Conservation (phyloP, 2,329 filamentous ascomycete species). For the Verruconis gallopava region DNA sequence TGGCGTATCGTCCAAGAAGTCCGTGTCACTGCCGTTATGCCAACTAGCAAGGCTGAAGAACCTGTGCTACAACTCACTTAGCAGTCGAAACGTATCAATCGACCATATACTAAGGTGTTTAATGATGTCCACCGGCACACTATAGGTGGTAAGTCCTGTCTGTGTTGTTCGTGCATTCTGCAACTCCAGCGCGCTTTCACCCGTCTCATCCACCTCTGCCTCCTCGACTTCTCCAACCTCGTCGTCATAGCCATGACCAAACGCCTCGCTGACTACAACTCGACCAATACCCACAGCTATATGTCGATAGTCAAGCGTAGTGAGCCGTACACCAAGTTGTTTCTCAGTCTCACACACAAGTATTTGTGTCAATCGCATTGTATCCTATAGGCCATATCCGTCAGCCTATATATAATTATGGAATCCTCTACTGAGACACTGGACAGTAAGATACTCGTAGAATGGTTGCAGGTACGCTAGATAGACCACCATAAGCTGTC, state of each 20-base stretch:
- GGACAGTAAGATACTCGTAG: conserved; percentile 13
- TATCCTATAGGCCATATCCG: conserved; percentile 11
- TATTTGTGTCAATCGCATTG: conserved; percentile 12
- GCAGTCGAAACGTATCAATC: conserved; percentile 14
- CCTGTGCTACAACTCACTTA: conserved; percentile 6
- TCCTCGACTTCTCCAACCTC: conserved; percentile 14
- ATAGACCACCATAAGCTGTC: conserved; percentile 16
- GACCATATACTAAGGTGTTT: conserved; percentile 15
- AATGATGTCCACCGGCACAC: conserved; percentile 14
- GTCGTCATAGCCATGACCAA: conserved; percentile 14
- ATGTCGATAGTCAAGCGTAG: conserved; percentile 13
- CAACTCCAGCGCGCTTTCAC: conserved; percentile 12
- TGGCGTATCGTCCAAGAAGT: too few species aligned
- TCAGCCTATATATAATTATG: conserved; percentile 8
- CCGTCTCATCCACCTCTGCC: conserved; percentile 14
- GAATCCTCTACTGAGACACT: conserved; percentile 10
- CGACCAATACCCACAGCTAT: conserved; percentile 13
- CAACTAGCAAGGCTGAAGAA: conserved; percentile 10
- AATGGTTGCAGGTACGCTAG: conserved; percentile 16
- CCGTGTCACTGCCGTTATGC: not conserved
- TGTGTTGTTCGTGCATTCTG: conserved; percentile 7
- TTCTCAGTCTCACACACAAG: conserved; percentile 13
- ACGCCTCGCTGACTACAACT: conserved; percentile 12
- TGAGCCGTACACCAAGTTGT: conserved; percentile 12
- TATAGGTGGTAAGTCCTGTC: conserved; percentile 12